phyloP scores from a whole-genome alignment of 345 rosid species.

The Combretum micranthum region DNA sequence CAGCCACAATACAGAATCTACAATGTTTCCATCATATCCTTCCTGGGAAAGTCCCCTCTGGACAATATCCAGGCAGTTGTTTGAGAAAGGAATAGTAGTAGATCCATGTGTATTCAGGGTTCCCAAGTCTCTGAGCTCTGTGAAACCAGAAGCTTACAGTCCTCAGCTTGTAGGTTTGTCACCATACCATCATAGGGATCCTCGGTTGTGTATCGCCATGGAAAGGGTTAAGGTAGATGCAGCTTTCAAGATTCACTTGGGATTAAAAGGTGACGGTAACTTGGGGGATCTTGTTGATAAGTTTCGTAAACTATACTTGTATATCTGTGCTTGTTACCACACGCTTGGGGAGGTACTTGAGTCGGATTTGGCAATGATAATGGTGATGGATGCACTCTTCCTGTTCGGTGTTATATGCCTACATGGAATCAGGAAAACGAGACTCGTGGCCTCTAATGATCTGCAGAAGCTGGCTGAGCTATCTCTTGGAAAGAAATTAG shows the following conservation, averaged over 20 bases:
- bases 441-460: slow-evolving; percentile 30
- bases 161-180: slow-evolving; percentile 4
- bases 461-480: slow-evolving; percentile 33
- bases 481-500: slow-evolving; percentile 28
- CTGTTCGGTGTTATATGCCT: slow-evolving; percentile 55
- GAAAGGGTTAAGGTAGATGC: slow-evolving; percentile 25
- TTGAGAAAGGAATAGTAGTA: not conserved
- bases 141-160: slow-evolving; percentile 3
- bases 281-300: slow-evolving; percentile 44
- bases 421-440: slow-evolving; percentile 19
- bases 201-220: not conserved
- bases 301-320: slow-evolving; percentile 25
- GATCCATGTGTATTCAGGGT: not conserved
- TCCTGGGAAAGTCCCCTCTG: too few relatives aligned
- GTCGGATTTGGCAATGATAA: slow-evolving; percentile 69
- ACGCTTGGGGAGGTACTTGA: slow-evolving; percentile 34
- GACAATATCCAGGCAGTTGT: too few relatives aligned
- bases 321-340: slow-evolving; percentile 55
- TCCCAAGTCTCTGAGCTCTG: slow-evolving; percentile 2
- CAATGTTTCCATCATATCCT: too few relatives aligned
- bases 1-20: too few relatives aligned
- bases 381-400: slow-evolving; percentile 69
- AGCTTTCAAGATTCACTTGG: slow-evolving; percentile 39
- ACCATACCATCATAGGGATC: slow-evolving; percentile 3
- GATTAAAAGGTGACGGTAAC: slow-evolving; percentile 14